Base-by-base conservation (phyloP, 2,329 filamentous ascomycete species). In the Cladosporium sp. region DNA sequence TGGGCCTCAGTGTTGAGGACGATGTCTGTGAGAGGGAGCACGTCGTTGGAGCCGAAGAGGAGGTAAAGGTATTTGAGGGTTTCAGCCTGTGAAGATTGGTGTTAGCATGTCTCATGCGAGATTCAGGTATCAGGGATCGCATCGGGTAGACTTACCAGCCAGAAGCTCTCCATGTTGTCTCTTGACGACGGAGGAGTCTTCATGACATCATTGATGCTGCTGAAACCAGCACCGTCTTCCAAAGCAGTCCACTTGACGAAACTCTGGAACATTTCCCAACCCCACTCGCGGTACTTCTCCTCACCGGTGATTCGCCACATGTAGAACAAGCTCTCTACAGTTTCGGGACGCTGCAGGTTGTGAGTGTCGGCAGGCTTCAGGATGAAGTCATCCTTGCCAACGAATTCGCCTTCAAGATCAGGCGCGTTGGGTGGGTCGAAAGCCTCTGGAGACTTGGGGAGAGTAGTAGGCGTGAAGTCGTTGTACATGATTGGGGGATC, bases 161-260 rank as follows among this genome's bases (percentile, higher is more conserved):
- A 99, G 77, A 97, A 97, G 72, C 91, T 95, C 77, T 99, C 94
- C 93, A 99, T 97, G 67, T 97, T 97, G 74, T 99, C 93, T 61
- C 85, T 82, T 47, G 80, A 78, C 14, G 78, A 73, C 0, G 91
- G 85, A 19, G 92, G 92, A 9, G 94, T 75, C 5, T 76, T 75
- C 64, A 88, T 86, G 25, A 92, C 92, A 70, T 95, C 85, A 17
- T 81, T 81, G 61, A 97, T 79, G 64, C 88, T 92, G 1, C 90
- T 91, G 71, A 95, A 97, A 0, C 92, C 92, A 39, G 86, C 86
- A 38, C 86, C 85, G 39, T 92, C 88, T 43, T 84, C 81, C 2
- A 96, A 88, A 6, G 88, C 85, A 0, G 90, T 96, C 74, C 96
- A 83, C 68, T 91, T 88, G 74, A 93, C 81, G 72, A 99, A 99